A percentile compares a stretch with the other conserved stretches of the same genome.
Conservation (phyloP, 2,329 filamentous ascomycete species). For the Aspergillus tanneri region DNA sequence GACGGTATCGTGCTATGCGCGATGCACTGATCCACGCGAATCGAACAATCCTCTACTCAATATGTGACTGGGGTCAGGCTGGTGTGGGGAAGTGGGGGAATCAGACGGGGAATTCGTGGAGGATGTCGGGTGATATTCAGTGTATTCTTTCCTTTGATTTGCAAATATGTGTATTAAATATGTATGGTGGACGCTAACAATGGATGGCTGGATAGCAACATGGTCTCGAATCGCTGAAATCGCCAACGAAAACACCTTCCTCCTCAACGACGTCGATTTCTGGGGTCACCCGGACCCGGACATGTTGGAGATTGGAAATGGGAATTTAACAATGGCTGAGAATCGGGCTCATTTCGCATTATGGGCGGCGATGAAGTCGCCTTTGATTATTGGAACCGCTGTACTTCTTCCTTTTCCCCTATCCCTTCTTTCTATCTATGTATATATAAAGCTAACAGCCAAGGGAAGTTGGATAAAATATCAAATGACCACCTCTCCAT, state of each 20-base stretch:
- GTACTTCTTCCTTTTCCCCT: constrained; percentile 18
- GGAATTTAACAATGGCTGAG: constrained; percentile 47
- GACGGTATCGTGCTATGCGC: constrained; percentile 54
- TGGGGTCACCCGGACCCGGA: constrained; percentile 54
- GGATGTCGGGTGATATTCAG: constrained; percentile 38
- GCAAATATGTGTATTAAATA: no score
- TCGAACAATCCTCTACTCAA: constrained; percentile 51
- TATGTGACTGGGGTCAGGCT: constrained; percentile 57
- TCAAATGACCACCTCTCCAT: constrained; percentile 40
- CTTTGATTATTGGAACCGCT: constrained; percentile 50
- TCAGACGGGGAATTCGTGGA: constrained; percentile 49
- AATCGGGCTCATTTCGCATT: constrained; percentile 53
- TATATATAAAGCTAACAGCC: background rate
- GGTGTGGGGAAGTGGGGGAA: constrained; percentile 54
- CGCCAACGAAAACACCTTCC: constrained; percentile 52
- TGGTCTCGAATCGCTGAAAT: constrained; percentile 42
- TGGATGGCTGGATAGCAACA: constrained; percentile 1
- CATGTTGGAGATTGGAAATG: constrained; percentile 54
- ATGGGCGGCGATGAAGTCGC: constrained; percentile 54
- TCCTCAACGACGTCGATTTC: constrained; percentile 47
- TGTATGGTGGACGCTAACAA: background rate
- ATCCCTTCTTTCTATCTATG: background rate
- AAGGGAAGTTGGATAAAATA: constrained; percentile 24
- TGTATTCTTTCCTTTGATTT: constrained; percentile 7
- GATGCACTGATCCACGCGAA: constrained; percentile 49